These are phyloP conservation scores for Geosmithia flava DNA, from an alignment of 2,329 filamentous ascomycete genomes.

Conservation along the genomic window DNA sequence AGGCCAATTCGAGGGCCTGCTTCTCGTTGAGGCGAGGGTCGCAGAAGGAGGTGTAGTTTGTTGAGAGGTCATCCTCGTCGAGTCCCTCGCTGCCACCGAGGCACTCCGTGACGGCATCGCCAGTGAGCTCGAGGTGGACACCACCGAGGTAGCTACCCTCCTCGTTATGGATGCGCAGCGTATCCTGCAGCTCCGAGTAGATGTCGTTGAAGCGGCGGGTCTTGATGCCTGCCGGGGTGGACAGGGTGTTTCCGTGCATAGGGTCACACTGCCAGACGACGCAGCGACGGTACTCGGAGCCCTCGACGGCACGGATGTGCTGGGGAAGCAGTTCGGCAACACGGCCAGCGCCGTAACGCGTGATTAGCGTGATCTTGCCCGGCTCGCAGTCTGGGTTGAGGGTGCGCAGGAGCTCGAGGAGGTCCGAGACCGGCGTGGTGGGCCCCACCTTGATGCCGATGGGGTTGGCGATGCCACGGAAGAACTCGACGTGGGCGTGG, in stretches of 20 bases:
- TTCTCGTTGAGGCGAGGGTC: slow-evolving; percentile 95
- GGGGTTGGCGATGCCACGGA: slow-evolving; percentile 90
- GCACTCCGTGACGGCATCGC: slow-evolving; percentile 93
- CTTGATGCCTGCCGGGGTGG: slow-evolving; percentile 70
- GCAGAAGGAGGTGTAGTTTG: slow-evolving; percentile 93
- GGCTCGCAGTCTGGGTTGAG: slow-evolving; percentile 75
- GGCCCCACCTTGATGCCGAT: slow-evolving; percentile 95
- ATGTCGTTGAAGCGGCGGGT: slow-evolving; percentile 87
- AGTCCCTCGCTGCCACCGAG: slow-evolving; percentile 80
- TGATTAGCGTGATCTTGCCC: slow-evolving; percentile 93
- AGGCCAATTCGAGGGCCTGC: slow-evolving; percentile 89
- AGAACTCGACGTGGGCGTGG: slow-evolving; percentile 92
- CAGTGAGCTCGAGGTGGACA: slow-evolving; percentile 89
- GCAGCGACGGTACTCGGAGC: slow-evolving; percentile 50
- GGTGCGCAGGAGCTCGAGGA: slow-evolving; percentile 67
- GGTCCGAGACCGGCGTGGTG: slow-evolving; percentile 62
- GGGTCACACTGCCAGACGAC: slow-evolving; percentile 98
- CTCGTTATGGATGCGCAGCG: slow-evolving; percentile 72
- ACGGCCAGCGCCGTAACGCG: slow-evolving; percentile 74
- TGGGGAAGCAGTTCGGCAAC: slow-evolving; percentile 64
- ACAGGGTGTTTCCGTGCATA: slow-evolving; percentile 79
- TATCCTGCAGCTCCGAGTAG: slow-evolving; percentile 72
- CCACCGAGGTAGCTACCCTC: slow-evolving; percentile 81
- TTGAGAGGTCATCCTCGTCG: slow-evolving; percentile 74
- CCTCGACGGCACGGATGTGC: slow-evolving; percentile 83